Evolutionary conservation across 2,329 filamentous ascomycete species (phyloP).

Genomic region (Tolypocladium pustulatum): DNA sequence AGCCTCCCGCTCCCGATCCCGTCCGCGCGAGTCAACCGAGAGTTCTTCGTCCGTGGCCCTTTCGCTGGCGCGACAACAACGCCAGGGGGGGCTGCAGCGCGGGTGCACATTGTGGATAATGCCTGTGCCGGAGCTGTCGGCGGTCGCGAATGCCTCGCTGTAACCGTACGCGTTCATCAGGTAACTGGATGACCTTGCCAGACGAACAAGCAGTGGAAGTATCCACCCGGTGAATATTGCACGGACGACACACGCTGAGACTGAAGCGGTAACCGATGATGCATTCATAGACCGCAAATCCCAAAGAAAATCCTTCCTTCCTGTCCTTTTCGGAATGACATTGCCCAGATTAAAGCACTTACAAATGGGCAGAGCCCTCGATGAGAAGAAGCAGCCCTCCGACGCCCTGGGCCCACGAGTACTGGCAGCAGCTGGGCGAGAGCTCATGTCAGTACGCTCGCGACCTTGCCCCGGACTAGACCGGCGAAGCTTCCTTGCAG

Average conservation of each 20-base stretch:
- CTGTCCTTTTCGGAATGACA: not conserved
- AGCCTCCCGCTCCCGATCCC: slow-evolving; percentile 1
- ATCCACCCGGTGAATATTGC: not conserved
- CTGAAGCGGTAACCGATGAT: not conserved
- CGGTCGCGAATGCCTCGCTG: not conserved
- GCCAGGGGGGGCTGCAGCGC: not conserved
- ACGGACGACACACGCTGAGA: not conserved
- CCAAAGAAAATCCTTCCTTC: not conserved
- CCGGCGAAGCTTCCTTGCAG: not conserved
- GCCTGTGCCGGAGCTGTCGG: not conserved
- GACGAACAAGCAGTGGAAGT: not conserved
- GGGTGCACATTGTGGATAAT: not conserved
- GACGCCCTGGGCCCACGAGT: no score
- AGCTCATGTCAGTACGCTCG: not conserved
- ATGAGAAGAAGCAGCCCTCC: no score
- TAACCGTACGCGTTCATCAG: not conserved
- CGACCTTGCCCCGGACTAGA: not conserved
- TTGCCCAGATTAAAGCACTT: not conserved
- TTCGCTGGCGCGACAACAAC: not conserved
- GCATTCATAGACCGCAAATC: not conserved
- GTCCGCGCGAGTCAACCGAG: not conserved
- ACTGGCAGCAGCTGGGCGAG: not conserved
- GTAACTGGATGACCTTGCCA: not conserved
- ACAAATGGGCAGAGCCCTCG: not conserved
- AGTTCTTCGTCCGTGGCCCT: not conserved